Evolutionary conservation across 2,329 filamentous ascomycete species (phyloP).

Genomic region (Botrytis elliptica): DNA sequence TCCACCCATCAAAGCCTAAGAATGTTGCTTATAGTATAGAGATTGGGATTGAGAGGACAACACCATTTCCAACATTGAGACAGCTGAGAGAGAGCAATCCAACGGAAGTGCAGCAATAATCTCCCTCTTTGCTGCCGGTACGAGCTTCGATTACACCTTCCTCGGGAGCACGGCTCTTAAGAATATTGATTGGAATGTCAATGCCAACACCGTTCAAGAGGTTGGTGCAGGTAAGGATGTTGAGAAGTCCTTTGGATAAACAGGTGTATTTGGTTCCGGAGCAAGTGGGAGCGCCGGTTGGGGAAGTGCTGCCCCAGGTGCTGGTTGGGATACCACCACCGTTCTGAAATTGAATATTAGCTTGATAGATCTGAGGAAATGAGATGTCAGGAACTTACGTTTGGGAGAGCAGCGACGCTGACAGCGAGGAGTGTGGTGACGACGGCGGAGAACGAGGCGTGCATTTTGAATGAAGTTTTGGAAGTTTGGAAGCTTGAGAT

Average conservation of each 20-base stretch:
- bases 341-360: not conserved
- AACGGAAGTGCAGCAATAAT: not conserved
- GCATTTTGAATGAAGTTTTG: slow-evolving; percentile 9
- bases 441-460: not conserved
- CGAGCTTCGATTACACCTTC: not conserved
- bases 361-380: not conserved
- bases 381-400: not conserved
- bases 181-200: not conserved
- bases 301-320: not conserved
- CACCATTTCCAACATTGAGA: not conserved
- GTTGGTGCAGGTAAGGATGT: not conserved
- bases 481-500: not conserved
- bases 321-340: not conserved
- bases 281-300: not conserved
- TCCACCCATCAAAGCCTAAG: not conserved
- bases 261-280: slow-evolving; percentile 1
- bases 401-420: not conserved
- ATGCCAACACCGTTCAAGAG: not conserved
- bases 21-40: not conserved
- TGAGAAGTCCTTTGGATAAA: not conserved
- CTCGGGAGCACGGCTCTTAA: not conserved
- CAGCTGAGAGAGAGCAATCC: not conserved
- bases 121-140: not conserved
- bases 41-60: not conserved
- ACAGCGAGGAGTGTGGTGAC: not conserved